Evolutionary conservation across 345 rosid genomes (phyloP).

Genomic region (Ceriops zippeliana): DNA sequence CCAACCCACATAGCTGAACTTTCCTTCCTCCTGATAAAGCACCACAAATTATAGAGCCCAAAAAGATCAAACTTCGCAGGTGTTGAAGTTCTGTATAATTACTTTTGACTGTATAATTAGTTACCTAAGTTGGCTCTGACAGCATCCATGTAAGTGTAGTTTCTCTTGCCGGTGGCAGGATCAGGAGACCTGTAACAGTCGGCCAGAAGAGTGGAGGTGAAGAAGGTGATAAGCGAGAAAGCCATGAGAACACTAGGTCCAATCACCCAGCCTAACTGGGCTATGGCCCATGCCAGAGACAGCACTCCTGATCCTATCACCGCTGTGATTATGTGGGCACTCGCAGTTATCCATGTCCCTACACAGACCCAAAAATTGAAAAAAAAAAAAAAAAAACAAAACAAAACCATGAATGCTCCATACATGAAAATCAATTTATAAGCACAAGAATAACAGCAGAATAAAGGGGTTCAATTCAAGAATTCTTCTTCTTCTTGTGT

Average conservation of each 20-base stretch:
- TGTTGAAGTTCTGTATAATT: not conserved
- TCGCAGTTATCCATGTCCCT: constrained; percentile 84
- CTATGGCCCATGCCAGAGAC: constrained; percentile 80
- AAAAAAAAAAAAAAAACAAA: no score
- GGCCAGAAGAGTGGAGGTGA: constrained; percentile 73
- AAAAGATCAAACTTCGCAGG: no score
- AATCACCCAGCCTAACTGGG: constrained; percentile 84
- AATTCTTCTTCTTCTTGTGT: not conserved
- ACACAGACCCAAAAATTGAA: not conserved
- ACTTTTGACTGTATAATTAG: not conserved
- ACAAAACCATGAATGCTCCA: not conserved
- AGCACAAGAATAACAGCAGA: not conserved
- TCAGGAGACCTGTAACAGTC: constrained; percentile 74
- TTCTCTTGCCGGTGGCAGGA: constrained; percentile 65
- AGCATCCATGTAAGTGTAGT: constrained; percentile 87
- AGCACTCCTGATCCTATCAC: constrained; percentile 92
- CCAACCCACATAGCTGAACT: constrained; percentile 56
- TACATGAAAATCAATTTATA: not conserved
- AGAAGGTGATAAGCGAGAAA: constrained; percentile 72
- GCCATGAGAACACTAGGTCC: constrained; percentile 66
- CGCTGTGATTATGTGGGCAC: constrained; percentile 88
- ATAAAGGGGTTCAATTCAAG: not conserved
- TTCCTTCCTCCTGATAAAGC: constrained; percentile 33
- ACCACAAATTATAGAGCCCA: constrained; percentile 17
- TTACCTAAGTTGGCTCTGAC: constrained; percentile 67